Evolutionary conservation across 2,329 filamentous ascomycete genomes (phyloP).

Genomic region (Sarocladium strictum): DNA sequence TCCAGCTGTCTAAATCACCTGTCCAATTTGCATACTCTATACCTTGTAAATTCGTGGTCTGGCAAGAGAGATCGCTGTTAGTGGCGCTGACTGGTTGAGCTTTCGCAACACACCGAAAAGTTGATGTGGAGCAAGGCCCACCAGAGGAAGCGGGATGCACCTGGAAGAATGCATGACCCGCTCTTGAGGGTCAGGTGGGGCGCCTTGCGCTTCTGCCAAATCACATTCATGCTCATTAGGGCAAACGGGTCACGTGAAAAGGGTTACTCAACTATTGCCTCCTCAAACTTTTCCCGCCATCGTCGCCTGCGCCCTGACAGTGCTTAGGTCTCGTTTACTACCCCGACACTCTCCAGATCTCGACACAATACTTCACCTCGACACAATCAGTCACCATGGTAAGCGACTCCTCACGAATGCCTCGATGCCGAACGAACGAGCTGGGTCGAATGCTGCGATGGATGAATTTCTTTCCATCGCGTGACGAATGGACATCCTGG

Average conservation of each 20-base stretch:
- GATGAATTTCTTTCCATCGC: neutral
- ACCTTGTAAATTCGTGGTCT: too few species aligned
- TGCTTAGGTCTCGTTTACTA: slow-evolving; percentile 17
- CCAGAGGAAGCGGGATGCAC: neutral
- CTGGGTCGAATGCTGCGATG: slow-evolving; percentile 8
- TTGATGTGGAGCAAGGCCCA: neutral
- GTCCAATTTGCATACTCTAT: too few species aligned
- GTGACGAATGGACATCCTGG: slow-evolving; percentile 13
- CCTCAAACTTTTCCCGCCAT: slow-evolving; percentile 7
- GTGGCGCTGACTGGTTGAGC: neutral
- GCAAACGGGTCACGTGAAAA: neutral
- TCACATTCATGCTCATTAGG: too few species aligned
- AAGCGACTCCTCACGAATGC: slow-evolving; percentile 33
- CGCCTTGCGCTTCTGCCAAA: neutral
- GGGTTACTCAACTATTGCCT: neutral
- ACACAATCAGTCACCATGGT: slow-evolving; percentile 63
- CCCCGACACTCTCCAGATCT: slow-evolving; percentile 40
- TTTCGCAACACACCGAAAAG: neutral
- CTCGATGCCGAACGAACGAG: slow-evolving; percentile 7
- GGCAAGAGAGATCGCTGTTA: too few species aligned
- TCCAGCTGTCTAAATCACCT: too few species aligned
- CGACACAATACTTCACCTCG: slow-evolving; percentile 31
- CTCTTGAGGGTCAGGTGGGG: neutral
- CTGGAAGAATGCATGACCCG: slow-evolving; percentile 1
- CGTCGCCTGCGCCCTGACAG: neutral